phyloP scores from a whole-genome alignment of 139 green algal genomes.

The Mesostigma viride region DNA sequence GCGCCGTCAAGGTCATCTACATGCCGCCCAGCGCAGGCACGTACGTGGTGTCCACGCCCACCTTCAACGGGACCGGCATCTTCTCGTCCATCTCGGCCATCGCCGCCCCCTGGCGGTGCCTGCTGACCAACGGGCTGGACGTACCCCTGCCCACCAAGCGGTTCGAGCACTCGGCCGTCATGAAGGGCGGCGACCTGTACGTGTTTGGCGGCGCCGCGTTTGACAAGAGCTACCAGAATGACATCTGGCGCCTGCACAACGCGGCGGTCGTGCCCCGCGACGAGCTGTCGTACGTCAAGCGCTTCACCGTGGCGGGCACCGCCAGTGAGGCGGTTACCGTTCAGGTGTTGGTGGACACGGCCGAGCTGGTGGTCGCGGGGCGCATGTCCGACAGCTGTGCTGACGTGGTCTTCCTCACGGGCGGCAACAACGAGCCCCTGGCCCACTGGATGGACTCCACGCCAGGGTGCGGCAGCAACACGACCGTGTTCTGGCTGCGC shows the following conservation, averaged over 20 bases:
- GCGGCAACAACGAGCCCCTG: not conserved
- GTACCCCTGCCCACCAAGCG: not conserved
- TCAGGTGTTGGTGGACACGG: slow-evolving; percentile 19
- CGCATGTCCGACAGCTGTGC: slow-evolving; percentile 11
- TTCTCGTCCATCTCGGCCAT: not conserved
- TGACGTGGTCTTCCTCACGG: slow-evolving; percentile 15
- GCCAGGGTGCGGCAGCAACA: slow-evolving; percentile 4
- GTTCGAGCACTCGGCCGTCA: slow-evolving; percentile 20
- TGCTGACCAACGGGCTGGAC: not conserved
- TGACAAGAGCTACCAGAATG: slow-evolving; percentile 23
- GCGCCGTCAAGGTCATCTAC: not conserved
- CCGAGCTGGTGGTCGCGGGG: slow-evolving; percentile 12
- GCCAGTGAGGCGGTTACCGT: not conserved
- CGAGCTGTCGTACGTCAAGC: slow-evolving; percentile 3
- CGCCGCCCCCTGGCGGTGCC: not conserved
- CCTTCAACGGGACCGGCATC: not conserved
- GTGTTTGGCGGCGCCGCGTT: slow-evolving; percentile 14
- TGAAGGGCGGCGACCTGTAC: slow-evolving; percentile 8
- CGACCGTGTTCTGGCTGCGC: slow-evolving; percentile 21
- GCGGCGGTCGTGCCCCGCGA: not conserved
- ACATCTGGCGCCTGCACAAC: slow-evolving; percentile 7
- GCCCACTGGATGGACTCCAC: slow-evolving; percentile 2
- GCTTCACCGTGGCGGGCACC: not conserved
- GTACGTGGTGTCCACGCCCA: not conserved
- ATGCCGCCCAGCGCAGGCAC: not conserved